A percentile compares a stretch with the other conserved stretches of the same genome.
Evolutionary conservation across 2,329 filamentous ascomycete genomes (phyloP).

Genomic region (Beauveria australis): DNA sequence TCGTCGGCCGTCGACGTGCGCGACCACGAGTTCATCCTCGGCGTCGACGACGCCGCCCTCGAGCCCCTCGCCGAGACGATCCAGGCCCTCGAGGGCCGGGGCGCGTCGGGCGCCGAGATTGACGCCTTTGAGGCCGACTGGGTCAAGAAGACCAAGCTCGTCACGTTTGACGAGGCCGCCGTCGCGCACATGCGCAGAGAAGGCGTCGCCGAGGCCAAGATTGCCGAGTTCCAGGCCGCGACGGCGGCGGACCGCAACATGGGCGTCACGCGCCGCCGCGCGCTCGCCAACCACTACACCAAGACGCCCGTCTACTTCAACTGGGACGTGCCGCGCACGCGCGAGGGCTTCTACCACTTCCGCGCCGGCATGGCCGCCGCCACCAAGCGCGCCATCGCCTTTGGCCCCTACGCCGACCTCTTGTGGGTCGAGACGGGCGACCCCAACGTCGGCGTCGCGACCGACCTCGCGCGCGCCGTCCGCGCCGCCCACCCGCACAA

Average conservation of each 20-base stretch:
- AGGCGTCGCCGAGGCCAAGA: constrained; percentile 53
- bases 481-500: constrained; percentile 64
- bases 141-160: constrained; percentile 76
- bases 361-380: constrained; percentile 74
- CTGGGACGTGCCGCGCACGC: constrained; percentile 64
- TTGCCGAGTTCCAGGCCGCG: constrained; percentile 58
- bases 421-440: constrained; percentile 96
- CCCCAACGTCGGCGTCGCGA: constrained; percentile 70
- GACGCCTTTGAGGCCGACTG: constrained; percentile 79
- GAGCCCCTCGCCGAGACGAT: constrained; percentile 81
- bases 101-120: constrained; percentile 71
- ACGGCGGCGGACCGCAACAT: constrained; percentile 60
- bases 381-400: constrained; percentile 87
- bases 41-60: constrained; percentile 63
- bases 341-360: constrained; percentile 93
- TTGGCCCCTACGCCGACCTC: constrained; percentile 86
- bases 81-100: constrained; percentile 78
- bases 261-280: constrained; percentile 69
- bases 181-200: constrained; percentile 63
- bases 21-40: constrained; percentile 95
- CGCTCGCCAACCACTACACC: constrained; percentile 59
- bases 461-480: constrained; percentile 68
- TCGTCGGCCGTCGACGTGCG: constrained; percentile 87
- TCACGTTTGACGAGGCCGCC: constrained; percentile 89
- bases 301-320: constrained; percentile 33